Base-by-base conservation (phyloP, 305 asterid genomes). In the Plantago rigida region DNA sequence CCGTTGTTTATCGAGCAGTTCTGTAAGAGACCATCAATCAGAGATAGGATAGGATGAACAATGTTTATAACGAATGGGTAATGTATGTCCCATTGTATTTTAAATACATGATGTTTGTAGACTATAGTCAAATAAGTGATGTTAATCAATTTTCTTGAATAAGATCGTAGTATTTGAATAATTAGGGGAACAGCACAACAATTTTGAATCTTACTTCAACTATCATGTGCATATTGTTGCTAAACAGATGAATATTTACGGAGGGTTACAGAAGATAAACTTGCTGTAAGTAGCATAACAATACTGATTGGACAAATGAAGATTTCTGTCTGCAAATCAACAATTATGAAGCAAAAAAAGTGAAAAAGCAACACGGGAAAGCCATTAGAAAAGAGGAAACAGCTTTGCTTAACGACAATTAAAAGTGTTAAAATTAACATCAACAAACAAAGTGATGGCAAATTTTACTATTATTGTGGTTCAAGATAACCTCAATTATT, bases 261-360 rank as follows among this genome's bases (percentile, higher is more conserved):
- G 59, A 53, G 12, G 36, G 36, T 22, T 51, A 53, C 59, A 14
- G 29, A 24, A 51, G 56, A 26, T 2, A 12, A 28, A 13, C 9
- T 26, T 53, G 29, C 58, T 34, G 44, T 15, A 53, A 53, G 13
- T 53, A 53, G 59, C 36, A 13, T 53, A 53, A 17, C 59, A 53
- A 26, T 26, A 13, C 26, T 28, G 58, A 51, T 10, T 49, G 57
- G 13, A 24, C 8, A 53, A 26, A 53, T 24, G 4, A 9, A 7
- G 58, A 53, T 52, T 13, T 52, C 41, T 52, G 28, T 51, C 34
- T 24, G 57, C 56, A 22, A 52, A 53, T 53, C 19, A 53, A 26
- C 17, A 12, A 53, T 28, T 15, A 10, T 53, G 41, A 12, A 26
- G 29, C 7, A 13, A 39, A 28, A 28, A 52, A 28, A 15, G 59